Evolutionary conservation across 1,284 basidiomycete species (phyloP).

Genomic region (Ustilago nuda): DNA sequence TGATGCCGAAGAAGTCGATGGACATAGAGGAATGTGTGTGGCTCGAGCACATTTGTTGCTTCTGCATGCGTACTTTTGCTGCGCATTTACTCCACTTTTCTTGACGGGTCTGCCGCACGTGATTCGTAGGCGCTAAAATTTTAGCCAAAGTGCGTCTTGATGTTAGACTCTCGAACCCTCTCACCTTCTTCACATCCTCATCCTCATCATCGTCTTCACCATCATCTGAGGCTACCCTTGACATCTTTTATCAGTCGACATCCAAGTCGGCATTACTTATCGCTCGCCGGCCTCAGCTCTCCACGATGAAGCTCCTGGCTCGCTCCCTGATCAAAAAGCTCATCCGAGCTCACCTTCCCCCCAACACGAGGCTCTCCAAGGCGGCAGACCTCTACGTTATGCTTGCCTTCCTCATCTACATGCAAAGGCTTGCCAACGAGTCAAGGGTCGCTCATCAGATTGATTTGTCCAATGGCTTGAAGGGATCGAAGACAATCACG

Average conservation of each 20-base stretch:
- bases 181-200: slow-evolving; percentile 6
- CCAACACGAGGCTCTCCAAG: slow-evolving; percentile 45
- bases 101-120: slow-evolving; percentile 24
- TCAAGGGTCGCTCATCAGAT: slow-evolving; percentile 43
- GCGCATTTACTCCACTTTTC: slow-evolving; percentile 37
- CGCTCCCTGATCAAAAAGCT: slow-evolving; percentile 46
- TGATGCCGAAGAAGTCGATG: too few relatives aligned
- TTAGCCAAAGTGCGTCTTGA: slow-evolving; percentile 16
- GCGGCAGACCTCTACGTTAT: slow-evolving; percentile 47
- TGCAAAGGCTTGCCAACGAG: slow-evolving; percentile 50
- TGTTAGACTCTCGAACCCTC: slow-evolving; percentile 1
- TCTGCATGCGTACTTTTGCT: slow-evolving; percentile 15
- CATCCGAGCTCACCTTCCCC: slow-evolving; percentile 42
- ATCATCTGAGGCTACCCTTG: background rate
- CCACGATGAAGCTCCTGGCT: slow-evolving; percentile 43
- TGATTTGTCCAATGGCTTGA: slow-evolving; percentile 42
- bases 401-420: slow-evolving; percentile 49
- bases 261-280: background rate
- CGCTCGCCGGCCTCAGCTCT: background rate
- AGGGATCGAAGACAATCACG: slow-evolving; percentile 30
- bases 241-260: background rate
- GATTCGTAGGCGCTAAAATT: slow-evolving; percentile 7
- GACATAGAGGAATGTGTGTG: slow-evolving; percentile 6
- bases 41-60: slow-evolving; percentile 24
- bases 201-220: background rate